phyloP scores from a whole-genome alignment of 306 rosid genomes.

The Pterocarpus macrocarpus region DNA sequence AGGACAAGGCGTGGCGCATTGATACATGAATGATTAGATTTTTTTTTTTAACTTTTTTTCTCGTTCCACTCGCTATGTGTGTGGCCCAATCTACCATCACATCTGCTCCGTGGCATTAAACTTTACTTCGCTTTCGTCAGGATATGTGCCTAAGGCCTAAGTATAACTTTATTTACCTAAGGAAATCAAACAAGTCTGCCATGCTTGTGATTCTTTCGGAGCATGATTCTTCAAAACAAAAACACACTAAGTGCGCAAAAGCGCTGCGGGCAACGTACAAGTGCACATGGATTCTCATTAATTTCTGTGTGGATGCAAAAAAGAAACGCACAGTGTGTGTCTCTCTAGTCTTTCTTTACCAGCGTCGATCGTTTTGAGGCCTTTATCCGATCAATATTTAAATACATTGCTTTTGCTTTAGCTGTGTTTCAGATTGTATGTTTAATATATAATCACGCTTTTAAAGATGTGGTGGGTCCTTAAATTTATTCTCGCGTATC shows the following conservation, averaged over 20 bases:
- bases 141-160: not conserved
- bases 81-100: not conserved
- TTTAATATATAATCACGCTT: constrained; percentile 47
- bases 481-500: not conserved
- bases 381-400: constrained; percentile 27
- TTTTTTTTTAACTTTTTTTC: not conserved
- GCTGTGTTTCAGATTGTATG: not conserved
- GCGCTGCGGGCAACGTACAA: not conserved
- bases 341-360: not conserved
- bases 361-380: not conserved
- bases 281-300: constrained; percentile 39
- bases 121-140: not conserved
- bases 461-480: constrained; percentile 45
- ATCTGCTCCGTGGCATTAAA: not conserved
- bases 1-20: not conserved
- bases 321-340: not conserved
- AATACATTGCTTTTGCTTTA: constrained; percentile 23
- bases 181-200: not conserved
- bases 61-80: not conserved
- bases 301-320: constrained; percentile 9
- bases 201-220: constrained; percentile 15
- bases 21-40: constrained; percentile 18
- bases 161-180: not conserved
- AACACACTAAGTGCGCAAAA: not conserved
- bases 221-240: constrained; percentile 8